Base-by-base conservation (phyloP, 805 yeast genomes). In the Wickerhamomyces bovis region DNA sequence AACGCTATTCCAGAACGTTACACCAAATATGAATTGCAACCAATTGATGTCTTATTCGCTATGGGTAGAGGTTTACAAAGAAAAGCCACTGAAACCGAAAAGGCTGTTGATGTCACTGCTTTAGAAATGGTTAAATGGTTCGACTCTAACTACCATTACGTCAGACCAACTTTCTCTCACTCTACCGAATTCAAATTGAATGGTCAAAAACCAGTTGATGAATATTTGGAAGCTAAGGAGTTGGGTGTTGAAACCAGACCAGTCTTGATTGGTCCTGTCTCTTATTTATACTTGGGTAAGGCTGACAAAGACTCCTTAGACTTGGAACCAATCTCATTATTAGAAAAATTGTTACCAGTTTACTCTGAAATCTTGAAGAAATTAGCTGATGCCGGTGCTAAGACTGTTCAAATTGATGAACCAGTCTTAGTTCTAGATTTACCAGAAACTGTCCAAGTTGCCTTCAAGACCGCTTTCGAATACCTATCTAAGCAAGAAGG, bases 41-140 rank as follows among this genome's bases (percentile, higher is more conserved):
- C 89, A 69, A 78, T 94, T 60, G 99, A 94, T 74, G 87, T 89
- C 54, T 75, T 87, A 65, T 94, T 94, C 70, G 99, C 99, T 67
- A 94, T 94, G 98, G 99, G 98, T 75, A 89, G 99, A 82, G 99
- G 99, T 83, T 80, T 94, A 71, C 99, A 94, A 79, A 88, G 94
- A 77, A 83, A 85, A 73, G 96, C 95, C 58, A 85, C 95, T 58
- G 95, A 85, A 61, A 67, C 89, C 57, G 69, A 81, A 53, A 79
- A 84, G 62, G 96, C 95, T 60, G 96, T 94, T 61, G 99, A 94
- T 72, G 99, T 94, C 53, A 92, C 98, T 54, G 99, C 99, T 63
- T 80, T 89, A 69, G 96, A 94, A 81, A 94, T 94, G 99, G 99
- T 94, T 62, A 94, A 94, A 80, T 94, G 99, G 99, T 94, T 94